A percentile compares a stretch with the other conserved stretches of the same genome.
These are phyloP conservation scores for Aureobasidium subglaciale DNA, from an alignment of 2,329 filamentous ascomycete species.

Conservation along the genomic window DNA sequence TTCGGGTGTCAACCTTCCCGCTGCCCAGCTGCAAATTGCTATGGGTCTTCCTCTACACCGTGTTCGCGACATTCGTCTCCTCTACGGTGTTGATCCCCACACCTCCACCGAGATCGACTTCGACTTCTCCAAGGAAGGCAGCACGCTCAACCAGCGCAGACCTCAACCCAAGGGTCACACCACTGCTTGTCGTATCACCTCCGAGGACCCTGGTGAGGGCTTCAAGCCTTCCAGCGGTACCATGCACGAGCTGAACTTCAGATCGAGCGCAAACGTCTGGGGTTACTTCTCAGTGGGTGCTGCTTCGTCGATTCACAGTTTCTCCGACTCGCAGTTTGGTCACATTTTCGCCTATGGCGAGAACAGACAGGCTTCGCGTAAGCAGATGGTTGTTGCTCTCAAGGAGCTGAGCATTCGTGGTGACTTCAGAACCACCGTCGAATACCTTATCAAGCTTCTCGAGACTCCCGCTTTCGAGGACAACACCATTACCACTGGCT, in stretches of 20 bases:
- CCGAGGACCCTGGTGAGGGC: constrained; percentile 95
- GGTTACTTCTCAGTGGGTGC: constrained; percentile 99
- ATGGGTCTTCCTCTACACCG: constrained; percentile 97
- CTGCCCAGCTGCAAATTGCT: constrained; percentile 94
- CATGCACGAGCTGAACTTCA: constrained; percentile 98
- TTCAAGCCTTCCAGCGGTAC: constrained; percentile 99
- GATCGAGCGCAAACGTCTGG: constrained; percentile 98
- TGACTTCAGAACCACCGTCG: constrained; percentile 97
- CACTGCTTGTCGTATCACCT: constrained; percentile 97
- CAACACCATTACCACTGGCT: constrained; percentile 98
- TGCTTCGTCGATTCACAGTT: constrained; percentile 94
- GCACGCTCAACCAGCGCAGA: constrained; percentile 75
- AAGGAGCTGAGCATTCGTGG: constrained; percentile 99
- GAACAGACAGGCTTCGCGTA: constrained; percentile 89
- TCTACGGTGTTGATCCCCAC: constrained; percentile 93
- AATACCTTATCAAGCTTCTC: constrained; percentile 97
- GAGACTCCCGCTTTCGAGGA: constrained; percentile 98
- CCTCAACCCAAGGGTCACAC: constrained; percentile 94
- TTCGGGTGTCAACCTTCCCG: constrained; percentile 91
- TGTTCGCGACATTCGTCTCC: constrained; percentile 88
- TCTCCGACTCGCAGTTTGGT: constrained; percentile 97
- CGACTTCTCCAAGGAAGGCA: constrained; percentile 83
- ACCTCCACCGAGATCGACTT: constrained; percentile 86
- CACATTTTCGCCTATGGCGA: constrained; percentile 99
- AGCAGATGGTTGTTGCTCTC: constrained; percentile 98